phyloP scores from a whole-genome alignment of 1,284 basidiomycete genomes.

The Kalmanozyma brasiliensis region DNA sequence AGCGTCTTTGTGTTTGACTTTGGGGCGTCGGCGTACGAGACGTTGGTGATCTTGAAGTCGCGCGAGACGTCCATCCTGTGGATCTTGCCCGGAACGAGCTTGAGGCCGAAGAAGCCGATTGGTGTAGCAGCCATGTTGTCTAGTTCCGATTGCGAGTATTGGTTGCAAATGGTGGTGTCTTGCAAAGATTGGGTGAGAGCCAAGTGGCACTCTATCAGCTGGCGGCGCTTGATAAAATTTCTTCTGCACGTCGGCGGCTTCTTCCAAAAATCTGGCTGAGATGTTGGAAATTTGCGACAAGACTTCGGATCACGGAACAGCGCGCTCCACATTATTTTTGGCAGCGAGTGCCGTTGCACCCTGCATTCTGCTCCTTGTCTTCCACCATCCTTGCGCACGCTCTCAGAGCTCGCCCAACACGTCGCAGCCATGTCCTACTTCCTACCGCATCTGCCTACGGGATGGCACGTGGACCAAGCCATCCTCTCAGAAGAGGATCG shows the following conservation, averaged over 20 bases:
- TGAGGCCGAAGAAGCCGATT: conserved; percentile 62
- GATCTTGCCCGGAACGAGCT: conserved; percentile 75
- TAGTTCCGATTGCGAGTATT: no score
- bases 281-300: no score
- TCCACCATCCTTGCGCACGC: background rate
- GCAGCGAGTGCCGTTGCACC: no score
- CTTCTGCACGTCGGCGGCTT: no score
- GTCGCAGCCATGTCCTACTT: conserved; percentile 72
- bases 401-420: background rate
- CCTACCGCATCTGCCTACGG: conserved; percentile 86
- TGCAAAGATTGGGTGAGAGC: no score
- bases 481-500: conserved; percentile 98
- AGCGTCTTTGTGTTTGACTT: conserved; percentile 76
- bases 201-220: no score
- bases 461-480: conserved; percentile 73
- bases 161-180: no score
- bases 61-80: conserved; percentile 75
- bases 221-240: no score
- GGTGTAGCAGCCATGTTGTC: conserved; percentile 56
- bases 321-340: conserved; percentile 27
- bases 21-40: conserved; percentile 76
- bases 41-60: conserved; percentile 85
- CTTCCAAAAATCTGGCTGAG: no score
- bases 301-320: no score
- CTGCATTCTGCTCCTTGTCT: background rate